Evolutionary conservation across 192 early-diverging fungal species (phyloP), one percentile per base, ranked within the genome.

Genomic region (Coemansia sp.): DNA sequence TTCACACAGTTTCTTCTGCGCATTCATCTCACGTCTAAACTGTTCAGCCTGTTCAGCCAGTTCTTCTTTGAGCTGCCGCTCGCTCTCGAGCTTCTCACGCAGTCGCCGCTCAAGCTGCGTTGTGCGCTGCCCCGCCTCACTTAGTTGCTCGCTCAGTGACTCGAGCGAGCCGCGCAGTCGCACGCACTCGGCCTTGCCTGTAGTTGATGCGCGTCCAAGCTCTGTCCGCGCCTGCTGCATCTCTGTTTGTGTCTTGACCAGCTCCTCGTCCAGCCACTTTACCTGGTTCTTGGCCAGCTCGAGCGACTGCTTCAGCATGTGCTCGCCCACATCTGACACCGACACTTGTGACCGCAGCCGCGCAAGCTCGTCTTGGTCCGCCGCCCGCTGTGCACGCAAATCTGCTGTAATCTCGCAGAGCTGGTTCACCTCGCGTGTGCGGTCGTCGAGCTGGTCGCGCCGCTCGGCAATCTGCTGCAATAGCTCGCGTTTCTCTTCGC

Each of bases 231-330:
- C 70, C 57, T 65, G 62, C 69, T 81, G 78, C 69, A 75, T 55
- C 57, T 75, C 68, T 1, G 69, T 49, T 40, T 81, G 78, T 34
- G 78, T 67, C 40, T 66, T 68, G 25, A 71, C 71, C 52, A 91
- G 67, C 59, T 93, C 90, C n/a, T 77, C 74, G 68, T 84, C 89
- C 17, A 86, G 76, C 36, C 65, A 66, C 57, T 64, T 59, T 28
- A 66, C 56, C 48, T 72, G 75, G 48, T 59, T 57, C 57, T 72
- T 57, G 1, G 64, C 68, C 28, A 54, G 62, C 5, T 51, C 46
- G 8, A 75, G 54, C 3, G 25, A 47, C 59, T 70, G 62, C 51
- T 88, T 83, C 7, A 77, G 50, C 60, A 73, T 83, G 50, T 72
- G 71, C 59, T 75, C 68, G 53, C 65, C 68, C 22, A 83, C 65